Conservation (phyloP, 352 stramenopile genomes). For the Pythium dissotocum region DNA sequence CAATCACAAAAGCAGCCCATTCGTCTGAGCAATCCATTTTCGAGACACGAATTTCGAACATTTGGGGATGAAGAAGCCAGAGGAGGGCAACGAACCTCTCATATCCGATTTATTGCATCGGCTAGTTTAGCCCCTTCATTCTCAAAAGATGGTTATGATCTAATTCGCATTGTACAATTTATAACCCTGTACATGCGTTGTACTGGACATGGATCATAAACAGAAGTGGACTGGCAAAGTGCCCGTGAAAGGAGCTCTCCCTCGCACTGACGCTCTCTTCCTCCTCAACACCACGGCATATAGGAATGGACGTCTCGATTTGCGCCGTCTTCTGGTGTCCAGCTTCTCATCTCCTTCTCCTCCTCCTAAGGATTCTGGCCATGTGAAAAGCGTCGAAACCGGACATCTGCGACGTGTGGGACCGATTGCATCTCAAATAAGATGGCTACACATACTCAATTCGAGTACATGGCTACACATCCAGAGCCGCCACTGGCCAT, state of each 20-base stretch:
- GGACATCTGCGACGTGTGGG: slow-evolving; percentile 26
- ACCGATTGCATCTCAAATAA: slow-evolving; percentile 16
- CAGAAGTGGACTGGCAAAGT: no score
- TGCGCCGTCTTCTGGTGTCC: background rate
- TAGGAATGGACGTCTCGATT: background rate
- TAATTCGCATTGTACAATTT: background rate
- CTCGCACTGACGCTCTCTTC: background rate
- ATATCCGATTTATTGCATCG: background rate
- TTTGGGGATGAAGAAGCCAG: background rate
- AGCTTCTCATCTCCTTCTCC: background rate
- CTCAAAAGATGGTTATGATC: no score
- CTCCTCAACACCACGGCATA: no score
- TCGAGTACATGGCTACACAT: slow-evolving; percentile 20
- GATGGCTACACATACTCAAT: slow-evolving; percentile 31
- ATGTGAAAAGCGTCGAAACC: background rate
- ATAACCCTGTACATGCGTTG: background rate
- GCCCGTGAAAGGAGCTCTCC: no score
- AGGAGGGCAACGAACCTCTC: background rate
- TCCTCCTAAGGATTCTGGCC: no score
- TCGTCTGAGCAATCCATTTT: background rate
- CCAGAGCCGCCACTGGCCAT: background rate
- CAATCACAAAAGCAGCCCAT: background rate
- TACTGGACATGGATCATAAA: no score
- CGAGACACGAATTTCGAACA: background rate
- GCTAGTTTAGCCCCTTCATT: background rate